These are phyloP conservation scores for Paraphoma sp. DNA, from an alignment of 2,329 filamentous ascomycete species.

Conservation along the genomic window DNA sequence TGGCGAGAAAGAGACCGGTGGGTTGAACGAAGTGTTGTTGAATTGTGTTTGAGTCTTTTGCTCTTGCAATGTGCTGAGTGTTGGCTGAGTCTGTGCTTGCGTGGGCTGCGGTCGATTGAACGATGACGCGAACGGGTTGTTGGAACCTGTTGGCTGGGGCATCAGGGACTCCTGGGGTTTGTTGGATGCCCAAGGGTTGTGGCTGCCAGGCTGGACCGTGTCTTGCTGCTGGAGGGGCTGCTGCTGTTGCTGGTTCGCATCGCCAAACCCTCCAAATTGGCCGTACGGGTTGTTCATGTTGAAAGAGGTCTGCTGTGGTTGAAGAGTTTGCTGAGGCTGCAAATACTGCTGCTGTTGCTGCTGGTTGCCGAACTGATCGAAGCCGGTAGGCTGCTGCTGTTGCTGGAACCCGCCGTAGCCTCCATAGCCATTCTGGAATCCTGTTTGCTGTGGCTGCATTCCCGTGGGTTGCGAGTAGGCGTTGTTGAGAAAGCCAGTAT, in stretches of 20 bases:
- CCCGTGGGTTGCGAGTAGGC: slow-evolving; percentile 80
- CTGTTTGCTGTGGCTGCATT: slow-evolving; percentile 66
- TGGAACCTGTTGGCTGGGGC: slow-evolving; percentile 90
- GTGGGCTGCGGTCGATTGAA: slow-evolving; percentile 66
- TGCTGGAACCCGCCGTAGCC: slow-evolving; percentile 62
- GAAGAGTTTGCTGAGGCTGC: slow-evolving; percentile 52
- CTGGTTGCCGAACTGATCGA: slow-evolving; percentile 62
- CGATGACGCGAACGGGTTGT: slow-evolving; percentile 92
- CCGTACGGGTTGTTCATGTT: slow-evolving; percentile 52
- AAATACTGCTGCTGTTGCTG: slow-evolving; percentile 32
- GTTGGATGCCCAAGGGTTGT: slow-evolving; percentile 84
- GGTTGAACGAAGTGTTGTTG: slow-evolving; percentile 60
- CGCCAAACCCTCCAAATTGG: slow-evolving; percentile 44
- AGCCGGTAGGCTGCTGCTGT: slow-evolving; percentile 70
- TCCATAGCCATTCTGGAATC: slow-evolving; percentile 72
- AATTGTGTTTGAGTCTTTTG: slow-evolving; percentile 77
- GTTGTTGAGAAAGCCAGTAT: slow-evolving; percentile 71
- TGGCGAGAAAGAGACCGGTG: slow-evolving; percentile 53
- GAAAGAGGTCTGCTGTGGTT: slow-evolving; percentile 67
- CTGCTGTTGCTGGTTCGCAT: slow-evolving; percentile 44
- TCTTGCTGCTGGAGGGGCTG: slow-evolving; percentile 63
- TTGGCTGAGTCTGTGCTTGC: slow-evolving; percentile 66
- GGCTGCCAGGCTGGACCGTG: slow-evolving; percentile 77
- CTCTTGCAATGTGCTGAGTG: slow-evolving; percentile 78
- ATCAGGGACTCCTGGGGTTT: slow-evolving; percentile 72